Percentiles rank a stretch among this genome's conserved stretches.
Conservation (phyloP, 495 filamentous ascomycete genomes). For the Hypomontagnella monticulosa region DNA sequence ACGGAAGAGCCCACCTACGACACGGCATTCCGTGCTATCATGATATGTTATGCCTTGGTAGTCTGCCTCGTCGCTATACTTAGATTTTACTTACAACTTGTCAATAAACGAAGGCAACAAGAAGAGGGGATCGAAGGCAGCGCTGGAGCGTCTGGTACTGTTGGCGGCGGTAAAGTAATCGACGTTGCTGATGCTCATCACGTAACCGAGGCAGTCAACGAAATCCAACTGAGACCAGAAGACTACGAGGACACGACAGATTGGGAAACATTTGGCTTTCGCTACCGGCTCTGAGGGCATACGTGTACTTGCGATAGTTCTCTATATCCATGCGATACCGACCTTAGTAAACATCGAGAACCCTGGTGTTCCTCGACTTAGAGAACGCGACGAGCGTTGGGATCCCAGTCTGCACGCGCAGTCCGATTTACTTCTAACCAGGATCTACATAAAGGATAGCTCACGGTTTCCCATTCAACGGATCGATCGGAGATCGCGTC, state of each 20-base stretch:
- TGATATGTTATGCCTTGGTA: constrained; percentile 62
- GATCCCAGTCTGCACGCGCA: too few species aligned
- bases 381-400: too few species aligned
- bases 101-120: constrained; percentile 52
- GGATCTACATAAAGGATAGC: too few species aligned
- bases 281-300: constrained; percentile 54
- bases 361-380: too few species aligned
- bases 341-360: too few species aligned
- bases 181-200: constrained; percentile 44
- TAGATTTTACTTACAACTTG: constrained; percentile 53
- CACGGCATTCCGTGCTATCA: constrained; percentile 61
- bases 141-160: constrained; percentile 53
- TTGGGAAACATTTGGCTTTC: constrained; percentile 63
- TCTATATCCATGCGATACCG: too few species aligned
- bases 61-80: constrained; percentile 52
- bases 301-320: too few species aligned
- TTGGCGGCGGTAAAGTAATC: constrained; percentile 56
- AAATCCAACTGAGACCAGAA: constrained; percentile 53
- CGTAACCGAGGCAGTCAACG: constrained; percentile 42
- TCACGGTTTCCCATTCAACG: too few species aligned
- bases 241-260: constrained; percentile 63
- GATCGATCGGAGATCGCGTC: too few species aligned
- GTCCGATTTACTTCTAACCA: too few species aligned
- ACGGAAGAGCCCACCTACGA: constrained; percentile 47
- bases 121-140: constrained; percentile 54